Base-by-base conservation (phyloP, 257 asterid species). In the Henckelia pumila region DNA sequence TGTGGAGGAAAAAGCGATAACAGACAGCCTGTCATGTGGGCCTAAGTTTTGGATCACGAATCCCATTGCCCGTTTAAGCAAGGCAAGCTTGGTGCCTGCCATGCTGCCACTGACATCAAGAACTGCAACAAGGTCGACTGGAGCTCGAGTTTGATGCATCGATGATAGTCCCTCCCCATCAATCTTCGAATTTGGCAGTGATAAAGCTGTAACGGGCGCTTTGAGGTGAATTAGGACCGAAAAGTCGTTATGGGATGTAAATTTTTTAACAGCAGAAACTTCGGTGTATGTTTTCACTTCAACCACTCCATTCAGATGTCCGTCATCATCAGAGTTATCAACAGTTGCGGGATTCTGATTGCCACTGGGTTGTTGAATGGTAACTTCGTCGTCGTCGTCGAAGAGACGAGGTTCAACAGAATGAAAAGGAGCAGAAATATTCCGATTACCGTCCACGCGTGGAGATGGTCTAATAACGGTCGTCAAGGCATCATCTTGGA, bases 31-130 rank as follows among this genome's bases (percentile, higher is more conserved):
- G 69, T 94, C 99, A 0, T 81, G 79, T 26, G 96, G 86, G 21
- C 97, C 92, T 17, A 93, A 71, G 73, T 78, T 83, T 71, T 88
- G 96, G 69, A 90, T 90, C 20, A 93, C 95, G 10, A 90, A 93
- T 10, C 97, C 97, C 97, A 93, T 86, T 7, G 99, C 99, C 53
- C 85, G 85, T 78, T 93, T 93, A 1, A 93, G 86, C 76, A 93
- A 71, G 0, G 97, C 96, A 1, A 93, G 89, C 83, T 93, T 93
- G 53, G 95, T 86, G 58, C 99, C 99, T 2, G 96, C 86, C 99
- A 93, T 93, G 82, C 99, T 93, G 26, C 99, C 99, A 75, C 99
- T 93, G 56, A 90, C 89, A 80, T 93, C 99, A 74, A 93, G 90
- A 33, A 93, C 87, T 0, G 99, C 84, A 56, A 90, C 91, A 5